Evolutionary conservation across 2,329 filamentous ascomycete genomes (phyloP).

Genomic region (Hawksworthiomyces lignivorus): DNA sequence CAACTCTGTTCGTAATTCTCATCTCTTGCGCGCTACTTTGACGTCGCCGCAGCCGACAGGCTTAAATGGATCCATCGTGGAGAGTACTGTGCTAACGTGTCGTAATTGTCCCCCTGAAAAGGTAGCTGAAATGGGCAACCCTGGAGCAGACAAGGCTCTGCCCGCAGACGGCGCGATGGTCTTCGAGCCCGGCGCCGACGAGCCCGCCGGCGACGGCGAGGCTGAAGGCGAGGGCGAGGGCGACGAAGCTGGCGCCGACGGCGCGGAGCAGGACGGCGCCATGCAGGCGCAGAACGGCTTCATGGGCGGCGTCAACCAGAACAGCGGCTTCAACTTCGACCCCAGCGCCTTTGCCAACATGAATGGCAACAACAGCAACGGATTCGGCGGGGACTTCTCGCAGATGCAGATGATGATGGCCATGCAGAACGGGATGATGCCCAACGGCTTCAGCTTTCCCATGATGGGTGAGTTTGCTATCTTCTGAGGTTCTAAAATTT

Average conservation of each 20-base stretch:
- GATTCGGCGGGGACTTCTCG: constrained; percentile 54
- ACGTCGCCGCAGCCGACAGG: background rate
- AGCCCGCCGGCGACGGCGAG: constrained; percentile 17
- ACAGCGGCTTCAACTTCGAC: constrained; percentile 22
- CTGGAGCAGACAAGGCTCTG: too few relatives aligned
- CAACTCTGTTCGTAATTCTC: constrained; percentile 14
- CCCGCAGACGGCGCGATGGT: too few relatives aligned
- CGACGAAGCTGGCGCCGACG: constrained; percentile 24
- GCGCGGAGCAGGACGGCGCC: constrained; percentile 8
- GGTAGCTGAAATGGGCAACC: constrained; percentile 5
- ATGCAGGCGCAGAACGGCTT: constrained; percentile 19
- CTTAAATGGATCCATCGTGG: too few relatives aligned
- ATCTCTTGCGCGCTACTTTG: background rate
- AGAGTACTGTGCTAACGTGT: constrained; percentile 13
- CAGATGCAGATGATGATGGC: constrained; percentile 78
- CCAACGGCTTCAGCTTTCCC: constrained; percentile 50
- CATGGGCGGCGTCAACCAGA: constrained; percentile 1
- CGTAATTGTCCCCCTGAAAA: constrained; percentile 1
- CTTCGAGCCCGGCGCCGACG: too few relatives aligned
- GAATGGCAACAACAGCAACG: constrained; percentile 38
- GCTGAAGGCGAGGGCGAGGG: constrained; percentile 25
- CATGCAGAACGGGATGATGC: constrained; percentile 61
- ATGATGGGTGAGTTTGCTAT: constrained; percentile 72
- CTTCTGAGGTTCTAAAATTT: too few relatives aligned
- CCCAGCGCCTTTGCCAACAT: constrained; percentile 52